phyloP scores from a whole-genome alignment of 2,329 filamentous ascomycete species.

The Pseudohalonectria lignicola region DNA sequence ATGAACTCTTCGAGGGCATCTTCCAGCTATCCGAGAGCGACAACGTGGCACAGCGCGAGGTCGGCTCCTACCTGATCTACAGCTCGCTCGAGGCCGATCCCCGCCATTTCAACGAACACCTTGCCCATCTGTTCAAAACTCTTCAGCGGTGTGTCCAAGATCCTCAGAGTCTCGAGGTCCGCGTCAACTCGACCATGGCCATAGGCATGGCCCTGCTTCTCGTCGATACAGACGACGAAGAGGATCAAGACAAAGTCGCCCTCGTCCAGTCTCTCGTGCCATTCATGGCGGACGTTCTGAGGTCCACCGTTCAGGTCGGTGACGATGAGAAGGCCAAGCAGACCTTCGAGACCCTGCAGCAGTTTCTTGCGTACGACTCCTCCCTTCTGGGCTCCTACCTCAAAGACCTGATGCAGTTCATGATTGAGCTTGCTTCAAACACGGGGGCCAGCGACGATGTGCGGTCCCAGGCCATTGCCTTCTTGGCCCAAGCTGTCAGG shows the following conservation, averaged over 20 bases:
- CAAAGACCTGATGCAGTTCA: conserved; percentile 83
- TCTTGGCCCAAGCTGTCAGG: conserved; percentile 84
- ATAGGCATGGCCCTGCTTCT: conserved; percentile 81
- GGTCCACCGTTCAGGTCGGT: conserved; percentile 65
- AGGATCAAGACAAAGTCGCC: conserved; percentile 63
- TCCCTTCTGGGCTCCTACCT: conserved; percentile 76
- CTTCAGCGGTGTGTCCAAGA: conserved; percentile 85
- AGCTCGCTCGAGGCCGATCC: conserved; percentile 84
- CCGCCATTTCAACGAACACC: conserved; percentile 72
- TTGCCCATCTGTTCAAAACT: conserved; percentile 67
- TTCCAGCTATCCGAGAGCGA: conserved; percentile 67
- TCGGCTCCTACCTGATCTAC: conserved; percentile 87
- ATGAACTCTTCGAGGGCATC: conserved; percentile 67
- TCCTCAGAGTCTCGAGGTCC: conserved; percentile 80
- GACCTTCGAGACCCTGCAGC: conserved; percentile 95
- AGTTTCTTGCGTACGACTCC: conserved; percentile 80
- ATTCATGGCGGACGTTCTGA: conserved; percentile 79
- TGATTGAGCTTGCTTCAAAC: conserved; percentile 77
- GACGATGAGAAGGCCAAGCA: conserved; percentile 86
- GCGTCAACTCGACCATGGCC: conserved; percentile 87
- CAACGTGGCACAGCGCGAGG: conserved; percentile 71
- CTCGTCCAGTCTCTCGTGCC: conserved; percentile 74
- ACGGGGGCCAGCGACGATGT: conserved; percentile 72
- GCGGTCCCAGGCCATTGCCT: conserved; percentile 80
- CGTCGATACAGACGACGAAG: conserved; percentile 79